A percentile compares a stretch with the other conserved stretches of the same genome.
phyloP scores from a whole-genome alignment of 371 early-diverging fungal species.

The Mucor racemosus region DNA sequence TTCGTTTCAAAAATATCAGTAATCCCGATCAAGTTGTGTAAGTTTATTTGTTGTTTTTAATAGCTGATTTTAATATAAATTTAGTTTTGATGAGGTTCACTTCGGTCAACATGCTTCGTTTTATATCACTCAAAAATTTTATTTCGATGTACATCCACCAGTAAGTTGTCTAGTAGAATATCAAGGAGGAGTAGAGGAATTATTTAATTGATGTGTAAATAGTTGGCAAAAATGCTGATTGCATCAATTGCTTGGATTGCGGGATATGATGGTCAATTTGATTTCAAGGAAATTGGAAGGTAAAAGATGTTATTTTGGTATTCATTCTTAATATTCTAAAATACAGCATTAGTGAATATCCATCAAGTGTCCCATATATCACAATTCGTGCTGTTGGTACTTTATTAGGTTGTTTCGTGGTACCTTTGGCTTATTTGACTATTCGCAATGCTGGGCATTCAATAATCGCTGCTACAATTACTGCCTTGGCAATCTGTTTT shows the following conservation, averaged over 20 bases:
- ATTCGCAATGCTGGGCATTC: slow-evolving; percentile 78
- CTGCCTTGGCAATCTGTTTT: slow-evolving; percentile 71
- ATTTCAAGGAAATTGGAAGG: slow-evolving; percentile 86
- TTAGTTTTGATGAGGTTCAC: slow-evolving; percentile 96
- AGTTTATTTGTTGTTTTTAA: not conserved
- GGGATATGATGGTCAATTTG: slow-evolving; percentile 89
- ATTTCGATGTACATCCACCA: slow-evolving; percentile 92
- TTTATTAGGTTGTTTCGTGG: slow-evolving; percentile 72
- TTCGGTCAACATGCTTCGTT: slow-evolving; percentile 99
- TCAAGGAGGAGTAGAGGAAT: not conserved
- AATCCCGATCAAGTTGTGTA: slow-evolving; percentile 34
- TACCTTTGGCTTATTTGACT: slow-evolving; percentile 84
- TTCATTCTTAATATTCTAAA: not conserved
- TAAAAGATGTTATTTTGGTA: slow-evolving; percentile 21
- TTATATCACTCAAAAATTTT: slow-evolving; percentile 91
- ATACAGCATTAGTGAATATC: slow-evolving; percentile 25
- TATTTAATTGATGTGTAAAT: not conserved
- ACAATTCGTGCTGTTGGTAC: slow-evolving; percentile 82
- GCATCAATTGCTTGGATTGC: slow-evolving; percentile 75
- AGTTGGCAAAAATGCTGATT: slow-evolving; percentile 93
- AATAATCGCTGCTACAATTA: slow-evolving; percentile 66
- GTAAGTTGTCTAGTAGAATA: slow-evolving; percentile 28
- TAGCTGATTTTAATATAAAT: not conserved
- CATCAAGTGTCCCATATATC: slow-evolving; percentile 80
- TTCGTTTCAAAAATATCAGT: slow-evolving; percentile 26